These are phyloP conservation scores for Pseudevernia furfuracea DNA, from an alignment of 495 filamentous ascomycete genomes.

Conservation along the genomic window DNA sequence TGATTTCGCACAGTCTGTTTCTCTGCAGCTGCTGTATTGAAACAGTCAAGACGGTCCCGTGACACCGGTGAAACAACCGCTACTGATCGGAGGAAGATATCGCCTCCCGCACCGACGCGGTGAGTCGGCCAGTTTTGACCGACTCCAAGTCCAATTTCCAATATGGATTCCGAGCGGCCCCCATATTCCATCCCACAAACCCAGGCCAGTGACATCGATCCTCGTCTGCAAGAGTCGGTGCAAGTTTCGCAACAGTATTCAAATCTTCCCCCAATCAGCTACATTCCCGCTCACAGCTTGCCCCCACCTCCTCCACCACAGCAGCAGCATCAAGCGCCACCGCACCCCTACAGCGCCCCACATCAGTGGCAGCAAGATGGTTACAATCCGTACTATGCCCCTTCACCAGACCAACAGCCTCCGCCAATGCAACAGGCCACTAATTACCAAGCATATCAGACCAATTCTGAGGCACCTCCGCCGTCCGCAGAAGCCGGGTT, in stretches of 20 bases:
- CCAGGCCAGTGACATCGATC: constrained; percentile 18
- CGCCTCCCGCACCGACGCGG: constrained; percentile 16
- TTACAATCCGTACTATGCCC: constrained; percentile 14
- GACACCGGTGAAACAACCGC: neutral
- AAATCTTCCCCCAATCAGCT: constrained; percentile 3
- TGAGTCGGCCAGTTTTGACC: constrained; percentile 11
- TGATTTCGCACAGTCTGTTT: neutral
- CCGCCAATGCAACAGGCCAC: constrained; percentile 21
- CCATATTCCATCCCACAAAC: constrained; percentile 11
- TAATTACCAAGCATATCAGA: constrained; percentile 13
- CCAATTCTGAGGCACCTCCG: neutral
- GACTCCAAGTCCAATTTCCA: neutral
- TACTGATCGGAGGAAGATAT: constrained; percentile 8
- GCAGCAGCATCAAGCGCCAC: constrained; percentile 9
- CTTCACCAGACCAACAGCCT: constrained; percentile 10
- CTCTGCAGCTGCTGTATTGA: neutral
- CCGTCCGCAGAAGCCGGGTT: constrained; percentile 1
- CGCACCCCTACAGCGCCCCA: constrained; percentile 9
- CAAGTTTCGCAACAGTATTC: constrained; percentile 2
- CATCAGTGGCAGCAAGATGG: constrained; percentile 17
- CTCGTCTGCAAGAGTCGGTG: constrained; percentile 15
- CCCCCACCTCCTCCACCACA: constrained; percentile 10
- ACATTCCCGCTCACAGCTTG: neutral
- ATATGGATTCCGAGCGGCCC: constrained; percentile 10
- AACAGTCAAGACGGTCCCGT: neutral